phyloP scores from a whole-genome alignment of 805 yeast species.

The Jamesozyma spencerorum region DNA sequence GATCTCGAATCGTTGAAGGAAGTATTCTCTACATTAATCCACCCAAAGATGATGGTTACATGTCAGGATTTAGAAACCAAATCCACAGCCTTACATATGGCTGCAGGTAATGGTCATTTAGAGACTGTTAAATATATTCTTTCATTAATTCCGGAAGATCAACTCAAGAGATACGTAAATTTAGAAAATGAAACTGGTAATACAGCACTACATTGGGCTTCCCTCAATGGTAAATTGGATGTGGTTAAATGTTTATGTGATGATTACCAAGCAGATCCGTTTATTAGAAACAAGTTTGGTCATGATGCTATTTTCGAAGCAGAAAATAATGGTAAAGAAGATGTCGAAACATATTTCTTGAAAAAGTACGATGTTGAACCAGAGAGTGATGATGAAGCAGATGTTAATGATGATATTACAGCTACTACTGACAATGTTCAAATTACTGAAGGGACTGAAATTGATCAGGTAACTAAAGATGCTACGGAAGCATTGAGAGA shows the following conservation, averaged over 20 bases:
- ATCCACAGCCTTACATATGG: constrained; percentile 86
- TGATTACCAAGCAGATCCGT: constrained; percentile 71
- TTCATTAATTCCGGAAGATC: constrained; percentile 33
- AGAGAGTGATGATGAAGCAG: constrained; percentile 42
- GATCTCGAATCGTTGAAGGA: constrained; percentile 68
- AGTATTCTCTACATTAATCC: constrained; percentile 50
- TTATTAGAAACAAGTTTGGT: constrained; percentile 58
- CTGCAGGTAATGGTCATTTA: constrained; percentile 86
- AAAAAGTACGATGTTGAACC: constrained; percentile 62
- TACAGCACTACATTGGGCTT: constrained; percentile 95
- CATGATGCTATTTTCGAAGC: constrained; percentile 89
- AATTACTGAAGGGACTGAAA: constrained; percentile 43
- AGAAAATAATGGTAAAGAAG: constrained; percentile 64
- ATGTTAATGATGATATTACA: constrained; percentile 34
- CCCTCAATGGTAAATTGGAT: constrained; percentile 73
- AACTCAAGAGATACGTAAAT: constrained; percentile 41
- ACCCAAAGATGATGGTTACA: constrained; percentile 33
- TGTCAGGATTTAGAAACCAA: constrained; percentile 56
- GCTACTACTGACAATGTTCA: constrained; percentile 27
- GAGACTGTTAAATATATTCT: constrained; percentile 57
- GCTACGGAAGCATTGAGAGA: constrained; percentile 34
- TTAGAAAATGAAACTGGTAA: constrained; percentile 72
- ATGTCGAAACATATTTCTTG: constrained; percentile 69
- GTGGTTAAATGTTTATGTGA: constrained; percentile 65
- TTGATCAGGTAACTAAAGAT: constrained; percentile 40